Evolutionary conservation across 805 yeast species (phyloP).

Genomic region (Komagataella pastoris): DNA sequence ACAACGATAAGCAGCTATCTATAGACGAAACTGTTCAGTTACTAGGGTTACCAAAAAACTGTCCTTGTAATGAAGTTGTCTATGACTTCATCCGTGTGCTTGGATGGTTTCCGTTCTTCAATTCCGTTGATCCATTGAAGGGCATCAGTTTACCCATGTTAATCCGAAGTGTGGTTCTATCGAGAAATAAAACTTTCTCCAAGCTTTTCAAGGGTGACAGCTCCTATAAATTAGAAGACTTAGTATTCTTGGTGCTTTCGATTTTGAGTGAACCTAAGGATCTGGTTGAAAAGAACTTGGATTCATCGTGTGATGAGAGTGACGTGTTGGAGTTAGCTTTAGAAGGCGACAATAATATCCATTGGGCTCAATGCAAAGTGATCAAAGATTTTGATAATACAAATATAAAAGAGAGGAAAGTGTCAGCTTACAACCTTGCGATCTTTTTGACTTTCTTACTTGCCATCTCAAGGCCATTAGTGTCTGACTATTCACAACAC

Average conservation of each 20-base stretch:
- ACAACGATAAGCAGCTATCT: not conserved
- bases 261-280: not conserved
- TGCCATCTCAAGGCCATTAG: conserved; percentile 22
- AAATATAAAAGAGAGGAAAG: conserved; percentile 2
- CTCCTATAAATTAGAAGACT: not conserved
- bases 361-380: not conserved
- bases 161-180: not conserved
- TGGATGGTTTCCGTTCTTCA: not conserved
- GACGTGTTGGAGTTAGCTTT: not conserved
- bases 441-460: conserved; percentile 36
- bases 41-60: not conserved
- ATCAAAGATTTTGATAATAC: not conserved
- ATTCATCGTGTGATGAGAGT: not conserved
- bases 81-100: not conserved
- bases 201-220: not conserved
- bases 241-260: not conserved
- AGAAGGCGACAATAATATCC: not conserved
- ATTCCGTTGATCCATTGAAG: not conserved
- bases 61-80: not conserved
- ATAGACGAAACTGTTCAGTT: not conserved
- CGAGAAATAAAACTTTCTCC: not conserved
- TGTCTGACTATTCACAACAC: conserved; percentile 6
- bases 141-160: not conserved
- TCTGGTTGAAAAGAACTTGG: not conserved
- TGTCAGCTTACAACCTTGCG: conserved; percentile 27